Evolutionary conservation across 129 eudicot species (phyloP), one percentile per base, ranked within the genome.

Genomic region (Escallonia herrerae): DNA sequence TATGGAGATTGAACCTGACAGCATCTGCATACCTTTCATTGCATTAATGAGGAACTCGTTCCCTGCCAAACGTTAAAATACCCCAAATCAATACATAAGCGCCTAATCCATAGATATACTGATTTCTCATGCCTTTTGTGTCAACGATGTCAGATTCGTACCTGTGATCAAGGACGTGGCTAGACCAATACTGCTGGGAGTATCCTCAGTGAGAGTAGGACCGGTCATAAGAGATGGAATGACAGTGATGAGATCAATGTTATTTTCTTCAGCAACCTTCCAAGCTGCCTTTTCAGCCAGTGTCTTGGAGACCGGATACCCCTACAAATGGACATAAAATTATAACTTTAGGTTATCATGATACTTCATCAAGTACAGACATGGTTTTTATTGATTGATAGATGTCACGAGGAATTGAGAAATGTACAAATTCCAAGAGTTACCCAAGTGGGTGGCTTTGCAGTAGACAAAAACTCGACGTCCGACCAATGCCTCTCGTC

Each of bases 391-490:
- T 54, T 54, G 15, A 22, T 14, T 54, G 15, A 10, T 10, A 8
- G 33, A 11, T 15, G 5, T 54, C 58, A 5, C 4, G 58, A 2
- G 6, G n/a, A 54, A 54, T 22, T 0, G 58, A 2, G 8, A 2
- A 8, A 4, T 6, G 22, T 40, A 40, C 14, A 1, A 40, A 53
- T 66, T 52, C 40, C 53, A 51, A 14, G 60, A 64, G 8, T 46
- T 73, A 78, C 83, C 83, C 83, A 78, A 49, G 78, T 68, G 6
- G 83, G 79, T 2, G 83, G 83, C 72, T 64, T 78, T 3, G 8
- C 60, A 5, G 79, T 47, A 40, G 60, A 56, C 12, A 78, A 56
- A 40, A 78, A 68, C 13, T 78, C 72, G 13, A 68, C 68, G 43
- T 78, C 79, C 2, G 72, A 73, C 83, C 83, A 79, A 40, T 79